Percentiles rank a stretch among this genome's conserved stretches.
Conservation (phyloP, 2,329 filamentous ascomycete genomes). For the Cladosporium sp. region DNA sequence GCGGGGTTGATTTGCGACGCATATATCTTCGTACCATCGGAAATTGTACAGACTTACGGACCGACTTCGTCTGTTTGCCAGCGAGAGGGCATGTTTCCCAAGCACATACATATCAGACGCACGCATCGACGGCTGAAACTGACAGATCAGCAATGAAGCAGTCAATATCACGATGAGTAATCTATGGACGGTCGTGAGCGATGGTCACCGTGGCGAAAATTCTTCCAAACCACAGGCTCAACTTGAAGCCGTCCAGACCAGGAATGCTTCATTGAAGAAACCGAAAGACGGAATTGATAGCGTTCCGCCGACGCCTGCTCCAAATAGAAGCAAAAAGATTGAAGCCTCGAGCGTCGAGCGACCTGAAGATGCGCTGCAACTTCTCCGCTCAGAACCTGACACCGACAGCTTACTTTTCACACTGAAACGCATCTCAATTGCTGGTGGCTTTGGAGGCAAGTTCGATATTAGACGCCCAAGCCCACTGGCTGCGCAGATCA, state of each 20-base stretch:
- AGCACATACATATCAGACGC: not conserved
- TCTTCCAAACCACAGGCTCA: not conserved
- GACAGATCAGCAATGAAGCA: no score
- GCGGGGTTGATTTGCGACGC: not conserved
- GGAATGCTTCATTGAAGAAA: not conserved
- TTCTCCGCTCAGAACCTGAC: slow-evolving; percentile 39
- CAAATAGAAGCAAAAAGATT: not conserved
- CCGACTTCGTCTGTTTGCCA: not conserved
- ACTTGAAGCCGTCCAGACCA: slow-evolving; percentile 6
- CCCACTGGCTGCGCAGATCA: slow-evolving; percentile 67
- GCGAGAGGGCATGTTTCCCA: not conserved
- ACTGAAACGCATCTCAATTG: slow-evolving; percentile 14
- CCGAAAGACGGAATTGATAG: not conserved
- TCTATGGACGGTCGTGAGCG: slow-evolving; percentile 8
- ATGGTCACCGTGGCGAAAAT: not conserved
- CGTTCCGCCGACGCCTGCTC: not conserved
- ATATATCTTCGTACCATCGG: not conserved
- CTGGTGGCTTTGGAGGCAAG: slow-evolving; percentile 17
- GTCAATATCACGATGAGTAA: not conserved
- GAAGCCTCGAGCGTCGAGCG: slow-evolving; percentile 17
- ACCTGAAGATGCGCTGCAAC: slow-evolving; percentile 28
- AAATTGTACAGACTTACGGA: not conserved
- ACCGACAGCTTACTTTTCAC: slow-evolving; percentile 28
- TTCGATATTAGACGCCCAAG: slow-evolving; percentile 61
- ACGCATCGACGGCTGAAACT: no score